Percentiles rank a stretch among this genome's conserved stretches.
Evolutionary conservation across 345 rosid species (phyloP).

Genomic region (Boechera divaricarpa): DNA sequence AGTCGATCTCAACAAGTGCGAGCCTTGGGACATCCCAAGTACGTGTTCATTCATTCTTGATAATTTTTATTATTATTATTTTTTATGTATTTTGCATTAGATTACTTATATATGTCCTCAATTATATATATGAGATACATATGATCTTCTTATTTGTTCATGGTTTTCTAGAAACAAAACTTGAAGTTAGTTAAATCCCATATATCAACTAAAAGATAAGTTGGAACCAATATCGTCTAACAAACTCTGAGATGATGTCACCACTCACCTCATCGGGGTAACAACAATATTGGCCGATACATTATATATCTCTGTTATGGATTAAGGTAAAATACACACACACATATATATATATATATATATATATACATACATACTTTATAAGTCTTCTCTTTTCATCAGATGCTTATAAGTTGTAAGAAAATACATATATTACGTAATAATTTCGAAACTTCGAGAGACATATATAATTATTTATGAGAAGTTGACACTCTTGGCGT

Average conservation of each 20-base stretch:
- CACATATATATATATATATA: neutral
- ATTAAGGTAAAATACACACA: neutral
- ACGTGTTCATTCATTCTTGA: neutral
- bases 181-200: neutral
- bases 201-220: neutral
- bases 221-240: neutral
- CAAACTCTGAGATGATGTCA: conserved; percentile 3
- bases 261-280: neutral
- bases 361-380: neutral
- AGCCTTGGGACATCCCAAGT: conserved; percentile 99
- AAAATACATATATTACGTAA: conserved; percentile 22
- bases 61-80: neutral
- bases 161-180: neutral
- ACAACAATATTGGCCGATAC: too few relatives aligned
- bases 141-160: neutral
- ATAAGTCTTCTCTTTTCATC: neutral
- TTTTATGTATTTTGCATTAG: neutral
- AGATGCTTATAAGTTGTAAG: neutral
- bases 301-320: neutral
- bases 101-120: neutral
- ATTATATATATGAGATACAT: neutral
- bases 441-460: neutral
- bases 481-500: conserved; percentile 43
- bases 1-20: conserved; percentile 93
- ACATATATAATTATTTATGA: neutral